Conservation (phyloP, 2,329 filamentous ascomycete genomes). For the Trichoderma sp. region DNA sequence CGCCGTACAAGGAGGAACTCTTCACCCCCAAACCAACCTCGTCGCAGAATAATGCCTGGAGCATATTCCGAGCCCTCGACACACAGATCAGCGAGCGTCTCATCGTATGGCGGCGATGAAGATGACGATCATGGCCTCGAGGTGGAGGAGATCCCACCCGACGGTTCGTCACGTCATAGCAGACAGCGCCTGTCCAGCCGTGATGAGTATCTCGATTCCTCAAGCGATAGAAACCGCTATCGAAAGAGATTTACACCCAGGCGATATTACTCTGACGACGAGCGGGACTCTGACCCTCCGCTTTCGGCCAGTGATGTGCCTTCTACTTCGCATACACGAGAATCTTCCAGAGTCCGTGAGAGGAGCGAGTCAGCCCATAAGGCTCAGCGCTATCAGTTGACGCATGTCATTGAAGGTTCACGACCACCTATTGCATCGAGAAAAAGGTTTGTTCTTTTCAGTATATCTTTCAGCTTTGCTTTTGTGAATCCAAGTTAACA, state of each 20-base stretch:
- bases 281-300: constrained; percentile 24
- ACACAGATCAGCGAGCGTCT: constrained; percentile 13
- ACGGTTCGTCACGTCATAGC: constrained; percentile 21
- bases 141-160: constrained; percentile 29
- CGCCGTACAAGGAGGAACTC: constrained; percentile 20
- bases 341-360: constrained; percentile 30
- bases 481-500: neutral
- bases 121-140: constrained; percentile 30
- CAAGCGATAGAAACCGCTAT: constrained; percentile 24
- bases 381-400: constrained; percentile 26
- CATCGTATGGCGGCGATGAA: constrained; percentile 13
- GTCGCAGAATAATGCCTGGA: constrained; percentile 15
- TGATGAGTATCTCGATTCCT: constrained; percentile 30
- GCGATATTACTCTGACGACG: constrained; percentile 21
- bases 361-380: constrained; percentile 32
- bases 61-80: constrained; percentile 21
- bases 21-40: constrained; percentile 16
- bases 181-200: constrained; percentile 25
- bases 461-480: neutral
- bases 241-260: constrained; percentile 14
- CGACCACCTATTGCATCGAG: constrained; percentile 34
- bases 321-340: constrained; percentile 27
- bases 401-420: constrained; percentile 35
- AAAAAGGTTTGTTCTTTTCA: constrained; percentile 28
- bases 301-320: constrained; percentile 29